Base-by-base conservation (phyloP, 306 rosid genomes). In the Argentina anserina region DNA sequence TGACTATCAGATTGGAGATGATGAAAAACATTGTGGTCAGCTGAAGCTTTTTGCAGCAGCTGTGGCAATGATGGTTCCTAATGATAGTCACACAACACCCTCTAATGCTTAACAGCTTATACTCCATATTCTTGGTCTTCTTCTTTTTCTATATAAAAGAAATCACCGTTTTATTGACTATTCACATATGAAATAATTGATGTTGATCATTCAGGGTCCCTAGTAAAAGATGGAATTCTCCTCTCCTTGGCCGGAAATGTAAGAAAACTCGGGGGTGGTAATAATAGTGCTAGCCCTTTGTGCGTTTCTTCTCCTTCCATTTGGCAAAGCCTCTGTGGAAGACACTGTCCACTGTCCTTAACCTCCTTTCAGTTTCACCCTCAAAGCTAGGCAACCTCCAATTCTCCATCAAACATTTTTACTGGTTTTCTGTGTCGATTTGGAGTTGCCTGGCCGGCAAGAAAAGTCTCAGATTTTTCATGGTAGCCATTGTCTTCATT, bases 1-100 rank as follows among this genome's bases (percentile, higher is more conserved):
- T 60, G 69, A 59, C 62, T 76, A 64, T 43, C 67, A 79, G 76
- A 70, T 41, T 78, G 78, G 78, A 50, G 78, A 47, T 26, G 37
- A 68, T 45, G 71, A 26, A 68, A 55, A 55, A 29, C 11, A 42
- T 56, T 56, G 33, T 63, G 56, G 75, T 65, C 45, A 50, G 47
- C 65, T 7, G 39, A 71, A 56, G 33, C 42, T 33, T 71, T 47
- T 25, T 42, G 52, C 67, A 5, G 45, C 46, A 20, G 73, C 49
- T 72, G 78, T 6, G 37, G 67, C 43, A 67, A 78, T 78, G 65
- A 78, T 72, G 67, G 52, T 65, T 70, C 43, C 66, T 65, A 45
- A 76, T 75, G 66, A 80, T 65, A 36, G 50, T 31, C 36, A 6
- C 46, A 58, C 56, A 65, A 72, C 65, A 65, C 43, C 43, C 55